phyloP scores from a whole-genome alignment of 2,329 filamentous ascomycete genomes.

The Verticillium klebahnii region DNA sequence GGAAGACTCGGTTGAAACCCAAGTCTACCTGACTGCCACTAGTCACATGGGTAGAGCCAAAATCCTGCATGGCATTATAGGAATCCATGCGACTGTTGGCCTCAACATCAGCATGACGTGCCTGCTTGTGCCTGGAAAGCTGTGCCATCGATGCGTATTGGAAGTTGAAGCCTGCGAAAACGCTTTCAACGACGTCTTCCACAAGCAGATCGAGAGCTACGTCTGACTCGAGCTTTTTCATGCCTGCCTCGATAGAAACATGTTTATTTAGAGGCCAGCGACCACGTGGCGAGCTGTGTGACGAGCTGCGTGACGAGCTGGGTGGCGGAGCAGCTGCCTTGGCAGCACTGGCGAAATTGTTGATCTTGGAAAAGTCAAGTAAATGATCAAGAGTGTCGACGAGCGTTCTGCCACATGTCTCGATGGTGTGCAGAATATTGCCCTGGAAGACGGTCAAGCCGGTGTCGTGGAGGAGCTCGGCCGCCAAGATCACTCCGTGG shows the following conservation, averaged over 20 bases:
- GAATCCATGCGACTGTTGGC: conserved; percentile 7
- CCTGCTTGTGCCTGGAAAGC: conserved; percentile 17
- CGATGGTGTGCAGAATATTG: conserved; percentile 40
- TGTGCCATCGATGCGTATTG: conserved; percentile 22
- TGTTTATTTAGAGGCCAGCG: conserved; percentile 4
- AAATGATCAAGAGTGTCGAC: conserved; percentile 47
- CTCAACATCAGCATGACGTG: conserved; percentile 14
- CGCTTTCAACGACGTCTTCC: conserved; percentile 33
- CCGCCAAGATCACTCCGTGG: conserved; percentile 50
- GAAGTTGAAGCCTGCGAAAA: conserved; percentile 31
- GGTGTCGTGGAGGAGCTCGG: conserved; percentile 43
- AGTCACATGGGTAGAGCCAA: conserved; percentile 10
- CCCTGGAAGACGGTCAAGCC: conserved; percentile 33
- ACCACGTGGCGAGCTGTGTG: background rate
- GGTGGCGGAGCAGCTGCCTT: conserved; percentile 13
- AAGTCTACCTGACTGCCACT: conserved; percentile 4
- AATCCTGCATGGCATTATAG: conserved; percentile 5
- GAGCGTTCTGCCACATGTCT: conserved; percentile 42
- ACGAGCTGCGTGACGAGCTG: background rate
- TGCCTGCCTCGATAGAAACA: conserved; percentile 14
- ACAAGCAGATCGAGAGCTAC: conserved; percentile 27
- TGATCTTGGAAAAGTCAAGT: conserved; percentile 47
- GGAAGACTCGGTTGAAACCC: conserved; percentile 15
- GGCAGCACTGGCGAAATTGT: conserved; percentile 20
- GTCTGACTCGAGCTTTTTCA: conserved; percentile 23